Conservation (phyloP, 2,329 filamentous ascomycete species). For the Pseudocercospora eumusae region DNA sequence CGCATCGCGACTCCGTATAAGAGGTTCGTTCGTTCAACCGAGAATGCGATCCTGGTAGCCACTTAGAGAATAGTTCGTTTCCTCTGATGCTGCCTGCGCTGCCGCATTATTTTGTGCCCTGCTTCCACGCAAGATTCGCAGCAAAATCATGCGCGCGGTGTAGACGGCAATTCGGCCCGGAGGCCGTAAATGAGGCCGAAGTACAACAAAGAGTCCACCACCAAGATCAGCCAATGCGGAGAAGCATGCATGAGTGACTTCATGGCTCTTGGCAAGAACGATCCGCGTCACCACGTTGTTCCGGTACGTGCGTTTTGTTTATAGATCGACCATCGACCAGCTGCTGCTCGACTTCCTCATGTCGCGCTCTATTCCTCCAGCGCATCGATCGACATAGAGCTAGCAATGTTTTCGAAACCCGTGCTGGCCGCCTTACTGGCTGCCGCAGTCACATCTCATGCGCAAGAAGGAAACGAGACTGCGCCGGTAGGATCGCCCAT, state of each 20-base stretch:
- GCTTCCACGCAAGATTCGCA: neutral
- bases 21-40: too few relatives aligned
- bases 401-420: conserved; percentile 14
- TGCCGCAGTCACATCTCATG: conserved; percentile 8
- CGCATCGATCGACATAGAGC: neutral
- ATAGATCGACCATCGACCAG: neutral
- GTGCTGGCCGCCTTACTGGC: conserved; percentile 19
- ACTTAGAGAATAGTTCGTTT: neutral
- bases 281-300: neutral
- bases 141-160: neutral
- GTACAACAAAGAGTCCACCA: neutral
- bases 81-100: neutral
- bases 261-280: neutral
- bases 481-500: conserved; percentile 13
- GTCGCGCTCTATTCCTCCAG: neutral
- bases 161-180: too few relatives aligned
- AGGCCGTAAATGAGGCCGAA: neutral
- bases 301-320: neutral
- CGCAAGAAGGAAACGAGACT: conserved; percentile 25
- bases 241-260: neutral
- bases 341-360: neutral
- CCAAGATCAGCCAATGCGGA: neutral
- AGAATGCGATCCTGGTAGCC: neutral
- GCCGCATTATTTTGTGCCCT: too few relatives aligned
- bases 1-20: too few relatives aligned